phyloP scores from a whole-genome alignment of 805 yeast genomes.

The Candida rishiriensis region DNA sequence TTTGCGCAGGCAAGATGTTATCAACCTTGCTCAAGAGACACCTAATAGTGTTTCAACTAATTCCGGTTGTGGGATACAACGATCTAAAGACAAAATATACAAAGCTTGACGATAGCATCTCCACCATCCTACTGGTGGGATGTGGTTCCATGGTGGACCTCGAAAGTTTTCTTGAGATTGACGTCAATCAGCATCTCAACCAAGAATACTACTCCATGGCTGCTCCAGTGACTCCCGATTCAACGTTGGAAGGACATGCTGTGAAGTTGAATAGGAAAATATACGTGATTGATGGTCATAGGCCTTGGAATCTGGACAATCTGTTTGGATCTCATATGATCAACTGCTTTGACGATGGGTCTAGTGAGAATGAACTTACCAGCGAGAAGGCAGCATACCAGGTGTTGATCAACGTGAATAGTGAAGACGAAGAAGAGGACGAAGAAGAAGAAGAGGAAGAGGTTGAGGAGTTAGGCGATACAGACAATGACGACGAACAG shows the following conservation, averaged over 20 bases:
- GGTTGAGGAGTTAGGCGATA: constrained; percentile 19
- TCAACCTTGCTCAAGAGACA: constrained; percentile 70
- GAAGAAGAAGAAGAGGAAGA: constrained; percentile 34
- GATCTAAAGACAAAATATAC: constrained; percentile 64
- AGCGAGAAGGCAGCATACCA: constrained; percentile 62
- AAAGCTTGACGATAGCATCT: constrained; percentile 67
- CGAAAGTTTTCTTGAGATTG: constrained; percentile 65
- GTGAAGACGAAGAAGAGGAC: constrained; percentile 33
- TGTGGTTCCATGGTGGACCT: constrained; percentile 93
- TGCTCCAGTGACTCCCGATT: constrained; percentile 21
- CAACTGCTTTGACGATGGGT: constrained; percentile 84
- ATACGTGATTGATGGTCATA: constrained; percentile 83
- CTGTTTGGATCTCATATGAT: constrained; percentile 77
- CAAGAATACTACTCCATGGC: constrained; percentile 21
- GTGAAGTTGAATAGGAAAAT: constrained; percentile 49
- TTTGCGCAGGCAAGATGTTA: constrained; percentile 82
- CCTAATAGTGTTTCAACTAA: constrained; percentile 78
- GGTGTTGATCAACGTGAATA: constrained; percentile 38
- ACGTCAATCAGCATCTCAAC: constrained; percentile 46
- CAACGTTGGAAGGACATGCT: constrained; percentile 24
- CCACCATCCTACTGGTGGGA: constrained; percentile 76
- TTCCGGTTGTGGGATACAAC: constrained; percentile 89
- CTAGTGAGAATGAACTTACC: constrained; percentile 52
- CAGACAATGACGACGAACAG: constrained; percentile 28
- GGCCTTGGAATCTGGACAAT: constrained; percentile 97